Percentiles rank a stretch among this genome's conserved stretches.
Conservation (phyloP, 2,329 filamentous ascomycete genomes). For the Penicillium vulpinum region DNA sequence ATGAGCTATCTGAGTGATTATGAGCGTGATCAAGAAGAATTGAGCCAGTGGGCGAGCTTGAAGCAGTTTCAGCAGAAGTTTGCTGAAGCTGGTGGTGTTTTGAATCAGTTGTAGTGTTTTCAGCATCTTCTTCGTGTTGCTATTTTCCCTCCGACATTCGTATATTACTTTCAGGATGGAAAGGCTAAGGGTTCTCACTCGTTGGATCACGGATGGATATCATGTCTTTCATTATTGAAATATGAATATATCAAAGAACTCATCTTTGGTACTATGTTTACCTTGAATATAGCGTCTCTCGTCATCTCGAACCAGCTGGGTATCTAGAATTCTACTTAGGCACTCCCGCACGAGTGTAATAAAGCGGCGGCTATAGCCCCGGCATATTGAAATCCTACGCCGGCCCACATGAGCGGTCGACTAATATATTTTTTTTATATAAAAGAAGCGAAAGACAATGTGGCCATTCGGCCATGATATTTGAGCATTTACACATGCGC, state of each 20-base stretch:
- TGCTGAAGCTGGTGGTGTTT: conserved; percentile 60
- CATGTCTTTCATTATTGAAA: background rate
- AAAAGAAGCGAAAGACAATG: background rate
- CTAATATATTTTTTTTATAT: background rate
- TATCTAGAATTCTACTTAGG: background rate
- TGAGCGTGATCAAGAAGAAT: conserved; percentile 72
- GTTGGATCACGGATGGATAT: background rate
- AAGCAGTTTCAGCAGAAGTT: conserved; percentile 76
- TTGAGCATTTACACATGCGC: conserved; percentile 7
- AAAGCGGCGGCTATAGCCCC: background rate
- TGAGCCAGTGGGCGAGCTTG: conserved; percentile 75
- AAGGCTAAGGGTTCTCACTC: background rate
- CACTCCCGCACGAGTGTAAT: background rate
- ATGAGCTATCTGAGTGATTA: conserved; percentile 43
- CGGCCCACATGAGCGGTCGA: background rate
- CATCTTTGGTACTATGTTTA: background rate
- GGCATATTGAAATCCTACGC: background rate
- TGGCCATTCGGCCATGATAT: background rate
- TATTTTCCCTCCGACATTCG: background rate
- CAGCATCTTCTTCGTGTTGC: background rate
- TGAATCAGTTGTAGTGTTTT: conserved; percentile 30
- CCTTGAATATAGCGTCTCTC: background rate
- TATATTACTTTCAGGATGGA: background rate
- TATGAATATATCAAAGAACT: background rate
- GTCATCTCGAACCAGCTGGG: background rate